These are phyloP conservation scores for Mucor ambiguus DNA, from an alignment of 371 early-diverging fungal species.

Conservation along the genomic window DNA sequence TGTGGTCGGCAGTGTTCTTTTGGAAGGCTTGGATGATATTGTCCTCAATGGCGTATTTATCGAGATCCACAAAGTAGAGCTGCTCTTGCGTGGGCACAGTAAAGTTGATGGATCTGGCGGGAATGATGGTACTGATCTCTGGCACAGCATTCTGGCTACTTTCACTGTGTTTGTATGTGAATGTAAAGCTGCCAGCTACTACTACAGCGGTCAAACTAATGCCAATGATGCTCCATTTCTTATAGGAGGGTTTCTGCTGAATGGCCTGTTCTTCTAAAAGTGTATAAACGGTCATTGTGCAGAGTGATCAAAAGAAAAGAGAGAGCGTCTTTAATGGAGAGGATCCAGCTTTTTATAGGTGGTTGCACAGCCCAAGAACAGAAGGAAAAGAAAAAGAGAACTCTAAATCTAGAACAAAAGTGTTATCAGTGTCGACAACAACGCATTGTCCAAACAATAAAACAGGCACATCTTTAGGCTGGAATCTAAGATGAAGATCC, in stretches of 20 bases:
- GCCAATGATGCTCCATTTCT: neutral
- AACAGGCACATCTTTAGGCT: neutral
- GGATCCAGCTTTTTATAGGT: neutral
- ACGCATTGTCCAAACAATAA: neutral
- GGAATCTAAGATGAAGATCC: neutral
- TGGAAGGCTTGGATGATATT: slow-evolving; percentile 8
- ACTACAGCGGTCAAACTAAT: neutral
- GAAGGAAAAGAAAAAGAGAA: neutral
- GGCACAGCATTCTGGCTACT: neutral
- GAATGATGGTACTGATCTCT: neutral
- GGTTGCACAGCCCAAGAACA: neutral
- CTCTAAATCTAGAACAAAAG: neutral
- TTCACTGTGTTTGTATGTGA: neutral
- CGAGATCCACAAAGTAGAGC: slow-evolving; percentile 17
- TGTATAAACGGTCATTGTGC: neutral
- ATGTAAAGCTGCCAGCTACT: neutral
- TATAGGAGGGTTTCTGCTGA: neutral
- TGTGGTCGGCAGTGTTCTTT: neutral
- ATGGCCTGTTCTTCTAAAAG: neutral
- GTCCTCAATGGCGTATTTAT: slow-evolving; percentile 27
- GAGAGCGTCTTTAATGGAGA: neutral
- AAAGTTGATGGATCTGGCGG: slow-evolving; percentile 13
- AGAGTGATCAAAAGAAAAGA: neutral
- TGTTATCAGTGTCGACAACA: neutral
- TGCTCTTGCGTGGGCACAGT: slow-evolving; percentile 10